Evolutionary conservation across 768 basidiomycete genomes (phyloP).

Genomic region (Rhodotorula sphaerocarpa): DNA sequence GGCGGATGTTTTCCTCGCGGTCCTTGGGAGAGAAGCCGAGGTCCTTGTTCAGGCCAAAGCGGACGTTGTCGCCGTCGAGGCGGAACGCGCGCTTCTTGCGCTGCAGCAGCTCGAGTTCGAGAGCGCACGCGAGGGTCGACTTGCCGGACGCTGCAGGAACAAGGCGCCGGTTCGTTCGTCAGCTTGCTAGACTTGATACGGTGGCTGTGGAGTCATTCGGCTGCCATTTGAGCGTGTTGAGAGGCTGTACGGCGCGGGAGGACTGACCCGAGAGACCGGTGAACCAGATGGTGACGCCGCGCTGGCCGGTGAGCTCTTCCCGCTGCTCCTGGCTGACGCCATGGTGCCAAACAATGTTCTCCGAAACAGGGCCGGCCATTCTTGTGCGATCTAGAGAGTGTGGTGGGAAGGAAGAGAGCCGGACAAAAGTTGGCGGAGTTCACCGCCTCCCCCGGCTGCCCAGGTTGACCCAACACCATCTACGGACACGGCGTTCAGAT

Average conservation of each 20-base stretch:
- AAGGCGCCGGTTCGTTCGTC: neutral
- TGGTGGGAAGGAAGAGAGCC: neutral
- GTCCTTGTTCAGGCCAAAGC: conserved; percentile 94
- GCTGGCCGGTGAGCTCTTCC: conserved; percentile 59
- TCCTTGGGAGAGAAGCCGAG: conserved; percentile 88
- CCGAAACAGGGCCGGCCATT: conserved; percentile 38
- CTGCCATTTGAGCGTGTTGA: neutral
- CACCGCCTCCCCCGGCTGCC: neutral
- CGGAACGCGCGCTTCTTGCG: conserved; percentile 77
- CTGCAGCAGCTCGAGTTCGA: conserved; percentile 90
- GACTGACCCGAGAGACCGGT: conserved; percentile 66
- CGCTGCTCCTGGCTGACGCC: conserved; percentile 62
- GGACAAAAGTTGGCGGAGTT: neutral
- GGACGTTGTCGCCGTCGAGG: conserved; percentile 90
- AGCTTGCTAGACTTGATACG: neutral
- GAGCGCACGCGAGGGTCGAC: conserved; percentile 94
- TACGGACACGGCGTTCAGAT: neutral
- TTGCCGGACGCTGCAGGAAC: conserved; percentile 44
- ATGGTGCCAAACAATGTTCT: conserved; percentile 48
- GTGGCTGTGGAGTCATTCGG: neutral
- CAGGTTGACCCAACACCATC: too few species aligned
- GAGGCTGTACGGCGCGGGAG: too few species aligned
- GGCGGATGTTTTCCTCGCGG: conserved; percentile 87
- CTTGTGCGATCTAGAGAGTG: neutral
- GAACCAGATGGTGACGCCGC: conserved; percentile 87